Conservation (phyloP, 768 basidiomycete genomes). For the Holtermannia corniformis region DNA sequence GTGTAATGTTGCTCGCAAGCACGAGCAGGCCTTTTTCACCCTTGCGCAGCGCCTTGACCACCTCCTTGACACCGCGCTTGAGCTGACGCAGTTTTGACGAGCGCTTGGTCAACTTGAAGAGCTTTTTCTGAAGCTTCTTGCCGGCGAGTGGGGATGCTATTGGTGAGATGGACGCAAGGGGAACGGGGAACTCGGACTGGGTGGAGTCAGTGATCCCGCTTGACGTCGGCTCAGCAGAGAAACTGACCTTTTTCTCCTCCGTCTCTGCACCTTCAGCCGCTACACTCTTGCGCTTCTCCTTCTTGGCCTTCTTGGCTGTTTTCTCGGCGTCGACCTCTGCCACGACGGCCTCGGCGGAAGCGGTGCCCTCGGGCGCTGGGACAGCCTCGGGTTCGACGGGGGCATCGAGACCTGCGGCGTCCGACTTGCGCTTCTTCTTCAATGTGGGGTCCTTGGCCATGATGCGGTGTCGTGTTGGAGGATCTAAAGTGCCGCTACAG, state of each 20-base stretch:
- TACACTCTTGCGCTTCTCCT: slow-evolving; percentile 39
- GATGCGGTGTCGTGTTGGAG: neutral
- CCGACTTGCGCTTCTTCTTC: slow-evolving; percentile 41
- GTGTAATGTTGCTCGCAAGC: slow-evolving; percentile 93
- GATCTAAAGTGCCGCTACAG: too few species aligned
- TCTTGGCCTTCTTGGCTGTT: slow-evolving; percentile 44
- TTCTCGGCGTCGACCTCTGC: slow-evolving; percentile 37
- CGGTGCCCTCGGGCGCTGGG: slow-evolving; percentile 25
- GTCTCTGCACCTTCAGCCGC: slow-evolving; percentile 17
- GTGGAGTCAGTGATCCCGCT: slow-evolving; percentile 10
- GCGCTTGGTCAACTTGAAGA: slow-evolving; percentile 90
- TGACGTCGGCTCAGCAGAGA: neutral
- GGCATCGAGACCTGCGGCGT: slow-evolving; percentile 30
- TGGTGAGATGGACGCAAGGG: slow-evolving; percentile 78
- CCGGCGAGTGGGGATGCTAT: slow-evolving; percentile 87
- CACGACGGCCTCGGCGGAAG: slow-evolving; percentile 35
- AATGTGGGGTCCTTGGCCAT: slow-evolving; percentile 28
- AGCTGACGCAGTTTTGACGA: slow-evolving; percentile 91
- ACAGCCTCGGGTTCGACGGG: slow-evolving; percentile 17
- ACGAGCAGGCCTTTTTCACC: slow-evolving; percentile 92
- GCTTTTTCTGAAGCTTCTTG: slow-evolving; percentile 85
- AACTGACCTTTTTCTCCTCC: slow-evolving; percentile 41
- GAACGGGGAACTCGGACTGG: slow-evolving; percentile 46
- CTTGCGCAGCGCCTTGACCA: slow-evolving; percentile 93
- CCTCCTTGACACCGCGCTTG: slow-evolving; percentile 96